Evolutionary conservation across 257 asterid genomes (phyloP).

Genomic region (Nicotiana tabacum): DNA sequence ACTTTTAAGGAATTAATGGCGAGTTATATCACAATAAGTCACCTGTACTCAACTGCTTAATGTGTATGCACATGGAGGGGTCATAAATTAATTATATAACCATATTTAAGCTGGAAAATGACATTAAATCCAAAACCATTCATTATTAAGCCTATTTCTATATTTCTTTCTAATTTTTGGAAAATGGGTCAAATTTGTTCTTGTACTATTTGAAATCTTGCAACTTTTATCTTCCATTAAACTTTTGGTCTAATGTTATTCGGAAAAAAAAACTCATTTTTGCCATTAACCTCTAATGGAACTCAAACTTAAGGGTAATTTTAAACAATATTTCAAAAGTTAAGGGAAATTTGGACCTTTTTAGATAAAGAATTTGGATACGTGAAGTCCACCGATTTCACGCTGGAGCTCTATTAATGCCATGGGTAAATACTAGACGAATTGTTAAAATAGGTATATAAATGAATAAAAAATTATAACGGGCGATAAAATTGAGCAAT

Average conservation of each 20-base stretch:
- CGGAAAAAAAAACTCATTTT: no score
- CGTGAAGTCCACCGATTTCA: no score
- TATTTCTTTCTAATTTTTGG: neutral
- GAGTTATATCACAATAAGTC: neutral
- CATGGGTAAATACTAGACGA: no score
- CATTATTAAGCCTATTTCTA: neutral
- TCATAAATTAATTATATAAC: neutral
- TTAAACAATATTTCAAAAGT: no score
- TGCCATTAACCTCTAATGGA: no score
- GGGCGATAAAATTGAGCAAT: no score
- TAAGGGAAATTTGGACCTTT: no score
- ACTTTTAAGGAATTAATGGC: neutral
- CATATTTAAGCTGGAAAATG: neutral
- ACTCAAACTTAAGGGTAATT: no score
- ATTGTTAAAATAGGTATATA: no score
- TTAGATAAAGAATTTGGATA: no score
- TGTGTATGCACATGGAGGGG: conserved; percentile 6
- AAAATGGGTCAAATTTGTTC: neutral
- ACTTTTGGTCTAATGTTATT: no score
- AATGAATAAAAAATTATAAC: no score
- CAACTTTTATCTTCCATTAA: neutral
- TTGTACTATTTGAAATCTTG: neutral
- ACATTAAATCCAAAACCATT: neutral
- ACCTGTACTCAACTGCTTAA: neutral
- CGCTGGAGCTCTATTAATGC: fast-evolving